Conservation (phyloP, 2,329 filamentous ascomycete genomes). For the Hawksworthiomyces lignivorus region DNA sequence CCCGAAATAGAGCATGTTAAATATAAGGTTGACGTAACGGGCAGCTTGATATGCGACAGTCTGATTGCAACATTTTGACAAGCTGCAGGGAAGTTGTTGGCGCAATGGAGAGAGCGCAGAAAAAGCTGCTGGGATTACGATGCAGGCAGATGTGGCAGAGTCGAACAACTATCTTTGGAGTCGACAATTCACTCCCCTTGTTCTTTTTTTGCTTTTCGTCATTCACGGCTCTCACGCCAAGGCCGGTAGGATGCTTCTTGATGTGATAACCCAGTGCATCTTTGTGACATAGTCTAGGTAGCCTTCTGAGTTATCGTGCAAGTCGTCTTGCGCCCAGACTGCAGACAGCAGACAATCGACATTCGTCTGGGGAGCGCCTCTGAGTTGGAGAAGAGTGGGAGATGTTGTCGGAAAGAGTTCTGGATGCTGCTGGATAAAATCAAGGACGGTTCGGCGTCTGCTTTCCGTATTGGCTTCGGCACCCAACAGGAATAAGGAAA, state of each 20-base stretch:
- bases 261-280: conserved; percentile 11
- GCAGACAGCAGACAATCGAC: conserved; percentile 4
- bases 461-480: conserved; percentile 8
- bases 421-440: conserved; percentile 1
- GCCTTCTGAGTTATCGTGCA: conserved; percentile 2
- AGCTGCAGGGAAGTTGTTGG: too few relatives aligned
- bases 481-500: conserved; percentile 10
- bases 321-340: conserved; percentile 12
- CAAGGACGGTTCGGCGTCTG: conserved; percentile 7
- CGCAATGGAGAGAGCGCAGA: too few relatives aligned
- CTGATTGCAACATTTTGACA: background rate
- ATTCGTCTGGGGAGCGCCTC: background rate
- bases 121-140: too few relatives aligned
- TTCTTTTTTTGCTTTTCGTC: too few relatives aligned
- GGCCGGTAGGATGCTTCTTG: conserved; percentile 4
- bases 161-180: too few relatives aligned
- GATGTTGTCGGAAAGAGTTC: background rate
- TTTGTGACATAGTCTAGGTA: conserved; percentile 12
- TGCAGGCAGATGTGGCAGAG: too few relatives aligned
- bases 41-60: too few relatives aligned
- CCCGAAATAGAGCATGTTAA: background rate
- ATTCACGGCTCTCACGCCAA: too few relatives aligned
- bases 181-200: too few relatives aligned
- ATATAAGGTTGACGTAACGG: too few relatives aligned
- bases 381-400: background rate